Evolutionary conservation across 208 protist genomes (phyloP).

Genomic region (Crithidia bombi): DNA sequence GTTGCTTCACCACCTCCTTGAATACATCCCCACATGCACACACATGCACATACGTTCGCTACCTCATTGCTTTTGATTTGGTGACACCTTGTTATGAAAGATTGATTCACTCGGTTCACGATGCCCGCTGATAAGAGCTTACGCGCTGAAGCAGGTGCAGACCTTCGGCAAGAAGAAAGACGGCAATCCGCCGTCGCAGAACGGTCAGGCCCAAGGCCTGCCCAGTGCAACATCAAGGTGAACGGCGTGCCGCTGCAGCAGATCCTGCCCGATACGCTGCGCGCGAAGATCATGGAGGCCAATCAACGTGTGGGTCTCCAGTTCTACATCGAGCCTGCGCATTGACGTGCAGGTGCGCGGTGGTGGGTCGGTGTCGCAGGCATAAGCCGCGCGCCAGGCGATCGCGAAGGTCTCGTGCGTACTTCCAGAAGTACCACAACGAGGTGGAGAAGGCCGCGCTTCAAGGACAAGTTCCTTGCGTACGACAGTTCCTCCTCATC

Average conservation of each 20-base stretch:
- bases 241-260: conserved; percentile 98
- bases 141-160: conserved; percentile 90
- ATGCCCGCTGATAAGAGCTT: conserved; percentile 82
- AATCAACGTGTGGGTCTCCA: conserved; percentile 97
- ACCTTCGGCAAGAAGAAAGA: conserved; percentile 99
- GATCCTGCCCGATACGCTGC: conserved; percentile 97
- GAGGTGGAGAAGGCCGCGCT: conserved; percentile 96
- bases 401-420: conserved; percentile 99
- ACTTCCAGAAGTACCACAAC: conserved; percentile 99
- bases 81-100: too few relatives aligned
- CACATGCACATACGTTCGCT: too few relatives aligned
- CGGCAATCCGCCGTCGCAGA: conserved; percentile 98
- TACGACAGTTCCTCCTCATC: conserved; percentile 99
- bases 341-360: conserved; percentile 97
- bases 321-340: conserved; percentile 95
- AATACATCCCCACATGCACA: too few relatives aligned
- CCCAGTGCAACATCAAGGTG: conserved; percentile 98
- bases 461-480: conserved; percentile 97
- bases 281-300: conserved; percentile 98
- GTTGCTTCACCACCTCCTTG: too few relatives aligned
- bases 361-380: conserved; percentile 98
- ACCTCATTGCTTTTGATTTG: too few relatives aligned
- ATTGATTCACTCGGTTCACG: too few relatives aligned
- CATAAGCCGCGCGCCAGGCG: conserved; percentile 99
- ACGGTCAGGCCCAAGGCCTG: conserved; percentile 95